These are phyloP conservation scores for Cyberlindnera misumaiensis DNA, from an alignment of 805 yeast species.

Conservation along the genomic window DNA sequence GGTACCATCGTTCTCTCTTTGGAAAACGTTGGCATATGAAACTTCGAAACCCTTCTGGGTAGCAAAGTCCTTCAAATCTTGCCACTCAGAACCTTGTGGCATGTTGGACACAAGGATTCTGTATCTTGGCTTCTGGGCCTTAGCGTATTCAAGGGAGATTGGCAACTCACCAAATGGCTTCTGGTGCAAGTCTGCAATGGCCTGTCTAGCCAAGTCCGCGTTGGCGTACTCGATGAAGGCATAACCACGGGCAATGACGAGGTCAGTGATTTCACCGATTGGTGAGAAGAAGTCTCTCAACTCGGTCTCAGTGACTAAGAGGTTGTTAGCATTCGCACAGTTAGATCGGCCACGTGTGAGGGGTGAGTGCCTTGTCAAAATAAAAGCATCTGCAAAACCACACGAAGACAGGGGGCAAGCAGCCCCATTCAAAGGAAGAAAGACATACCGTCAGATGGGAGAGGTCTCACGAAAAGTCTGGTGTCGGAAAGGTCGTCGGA, in stretches of 20 bases:
- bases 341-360: no score
- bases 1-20: conserved; percentile 39
- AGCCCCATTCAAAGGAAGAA: not conserved
- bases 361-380: no score
- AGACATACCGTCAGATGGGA: conserved; percentile 43
- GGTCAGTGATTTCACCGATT: conserved; percentile 61
- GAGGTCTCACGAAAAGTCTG: conserved; percentile 56
- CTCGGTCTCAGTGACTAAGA: conserved; percentile 41
- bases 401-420: no score
- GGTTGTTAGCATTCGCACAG: conserved; percentile 8
- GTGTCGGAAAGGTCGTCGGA: conserved; percentile 31
- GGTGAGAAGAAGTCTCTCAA: conserved; percentile 62
- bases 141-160: conserved; percentile 36
- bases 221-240: conserved; percentile 84
- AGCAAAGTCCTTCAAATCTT: conserved; percentile 84
- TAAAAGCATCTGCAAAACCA: no score
- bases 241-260: conserved; percentile 71
- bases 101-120: conserved; percentile 64
- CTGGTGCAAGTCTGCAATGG: conserved; percentile 73
- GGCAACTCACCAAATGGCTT: conserved; percentile 53
- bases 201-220: conserved; percentile 63
- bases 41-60: conserved; percentile 67
- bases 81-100: conserved; percentile 80
- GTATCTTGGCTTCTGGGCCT: conserved; percentile 52
- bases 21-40: conserved; percentile 45